These are phyloP conservation scores for Coprinopsis cinerea DNA, from an alignment of 768 basidiomycete genomes.

Conservation along the genomic window DNA sequence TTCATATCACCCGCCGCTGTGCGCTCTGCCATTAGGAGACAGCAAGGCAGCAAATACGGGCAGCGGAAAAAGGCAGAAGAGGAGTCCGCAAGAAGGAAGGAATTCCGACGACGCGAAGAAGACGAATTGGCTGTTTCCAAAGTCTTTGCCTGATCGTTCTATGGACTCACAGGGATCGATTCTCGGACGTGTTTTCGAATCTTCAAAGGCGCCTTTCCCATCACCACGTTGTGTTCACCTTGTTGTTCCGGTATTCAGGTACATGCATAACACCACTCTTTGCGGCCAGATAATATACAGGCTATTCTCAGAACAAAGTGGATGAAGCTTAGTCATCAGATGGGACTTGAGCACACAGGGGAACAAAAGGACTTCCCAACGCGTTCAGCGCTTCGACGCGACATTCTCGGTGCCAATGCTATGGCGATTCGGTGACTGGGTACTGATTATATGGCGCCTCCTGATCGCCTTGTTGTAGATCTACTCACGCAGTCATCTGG, in stretches of 20 bases:
- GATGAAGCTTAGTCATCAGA: slow-evolving; percentile 3
- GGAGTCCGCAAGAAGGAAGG: slow-evolving; percentile 60
- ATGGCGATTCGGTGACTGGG: background rate
- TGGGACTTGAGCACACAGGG: slow-evolving; percentile 1
- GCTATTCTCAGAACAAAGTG: slow-evolving; percentile 8
- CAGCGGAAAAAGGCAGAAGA: slow-evolving; percentile 73
- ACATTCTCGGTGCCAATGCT: background rate
- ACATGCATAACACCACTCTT: slow-evolving; percentile 3
- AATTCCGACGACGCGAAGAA: slow-evolving; percentile 58
- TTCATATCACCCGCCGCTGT: slow-evolving; percentile 86
- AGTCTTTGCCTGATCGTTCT: slow-evolving; percentile 75
- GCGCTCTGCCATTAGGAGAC: slow-evolving; percentile 61
- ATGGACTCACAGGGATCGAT: background rate
- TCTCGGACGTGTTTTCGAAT: background rate
- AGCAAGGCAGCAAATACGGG: slow-evolving; percentile 77
- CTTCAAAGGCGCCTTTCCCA: too few relatives aligned
- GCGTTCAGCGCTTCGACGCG: background rate
- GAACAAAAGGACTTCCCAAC: slow-evolving; percentile 3
- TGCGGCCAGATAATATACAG: slow-evolving; percentile 6
- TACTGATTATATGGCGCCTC: too few relatives aligned
- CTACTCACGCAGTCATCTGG: too few relatives aligned
- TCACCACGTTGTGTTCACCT: background rate
- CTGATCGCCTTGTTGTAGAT: background rate
- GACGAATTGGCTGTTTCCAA: slow-evolving; percentile 79
- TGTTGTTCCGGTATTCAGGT: slow-evolving; percentile 2